A percentile compares a stretch with the other conserved stretches of the same genome.
Evolutionary conservation across 805 yeast species (phyloP).

Genomic region (Kodamaea fukazawae): DNA sequence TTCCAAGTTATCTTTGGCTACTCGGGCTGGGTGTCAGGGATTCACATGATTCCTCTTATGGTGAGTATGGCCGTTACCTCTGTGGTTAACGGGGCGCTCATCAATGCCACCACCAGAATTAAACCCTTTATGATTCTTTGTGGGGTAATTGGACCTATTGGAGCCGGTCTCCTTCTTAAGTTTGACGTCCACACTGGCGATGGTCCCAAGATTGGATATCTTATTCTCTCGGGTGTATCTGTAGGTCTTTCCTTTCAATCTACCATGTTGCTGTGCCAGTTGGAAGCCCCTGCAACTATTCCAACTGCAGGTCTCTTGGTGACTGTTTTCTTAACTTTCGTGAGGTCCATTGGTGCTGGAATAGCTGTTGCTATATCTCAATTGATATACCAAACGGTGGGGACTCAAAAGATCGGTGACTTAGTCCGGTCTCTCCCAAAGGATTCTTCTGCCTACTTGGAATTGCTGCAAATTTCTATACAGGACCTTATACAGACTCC

Average conservation of each 20-base stretch:
- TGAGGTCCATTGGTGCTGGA: conserved; percentile 30
- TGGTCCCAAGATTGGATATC: conserved; percentile 29
- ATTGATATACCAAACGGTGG: conserved; percentile 24
- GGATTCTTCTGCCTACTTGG: conserved; percentile 12
- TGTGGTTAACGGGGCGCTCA: conserved; percentile 28
- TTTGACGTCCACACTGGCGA: conserved; percentile 20
- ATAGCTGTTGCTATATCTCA: conserved; percentile 31
- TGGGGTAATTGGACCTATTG: conserved; percentile 30
- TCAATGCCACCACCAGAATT: conserved; percentile 25
- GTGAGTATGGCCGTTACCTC: conserved; percentile 32
- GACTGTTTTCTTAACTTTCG: conserved; percentile 32
- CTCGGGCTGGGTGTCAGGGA: conserved; percentile 35
- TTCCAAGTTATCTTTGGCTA: conserved; percentile 37
- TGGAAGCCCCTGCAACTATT: conserved; percentile 32
- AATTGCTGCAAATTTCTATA: conserved; percentile 8
- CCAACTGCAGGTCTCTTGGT: conserved; percentile 34
- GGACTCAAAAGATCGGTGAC: conserved; percentile 15
- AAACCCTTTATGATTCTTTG: conserved; percentile 31
- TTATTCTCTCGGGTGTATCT: conserved; percentile 33
- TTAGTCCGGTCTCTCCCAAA: conserved; percentile 14
- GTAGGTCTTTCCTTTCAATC: conserved; percentile 37
- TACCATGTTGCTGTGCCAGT: conserved; percentile 31
- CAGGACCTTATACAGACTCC: not conserved
- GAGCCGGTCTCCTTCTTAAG: conserved; percentile 31
- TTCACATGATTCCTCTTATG: conserved; percentile 35